phyloP scores from a whole-genome alignment of 345 rosid species.

The Lepidium didymum region DNA sequence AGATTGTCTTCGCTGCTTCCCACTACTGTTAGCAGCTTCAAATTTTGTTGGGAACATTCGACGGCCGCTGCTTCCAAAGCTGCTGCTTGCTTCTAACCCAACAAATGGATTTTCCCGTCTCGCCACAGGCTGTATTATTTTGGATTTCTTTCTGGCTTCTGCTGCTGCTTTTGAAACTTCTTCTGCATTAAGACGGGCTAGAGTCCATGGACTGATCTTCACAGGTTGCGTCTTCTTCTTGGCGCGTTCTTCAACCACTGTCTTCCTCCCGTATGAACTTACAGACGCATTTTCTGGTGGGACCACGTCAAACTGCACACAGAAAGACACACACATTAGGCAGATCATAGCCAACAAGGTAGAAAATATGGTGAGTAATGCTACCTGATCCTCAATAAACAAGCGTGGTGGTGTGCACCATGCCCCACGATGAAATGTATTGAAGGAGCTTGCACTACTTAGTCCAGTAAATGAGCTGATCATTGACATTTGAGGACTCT shows the following conservation, averaged over 20 bases:
- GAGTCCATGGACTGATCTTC: constrained; percentile 92
- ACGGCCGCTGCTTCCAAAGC: constrained; percentile 76
- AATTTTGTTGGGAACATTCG: constrained; percentile 58
- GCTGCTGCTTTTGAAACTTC: constrained; percentile 95
- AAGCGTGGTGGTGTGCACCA: constrained; percentile 98
- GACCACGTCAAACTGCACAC: constrained; percentile 87
- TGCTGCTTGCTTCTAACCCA: constrained; percentile 48
- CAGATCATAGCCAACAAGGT: background rate
- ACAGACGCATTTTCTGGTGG: constrained; percentile 95
- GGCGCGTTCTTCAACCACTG: constrained; percentile 47
- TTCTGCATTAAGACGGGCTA: constrained; percentile 87
- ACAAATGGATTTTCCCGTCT: constrained; percentile 46
- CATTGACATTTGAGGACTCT: constrained; percentile 94
- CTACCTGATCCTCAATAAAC: constrained; percentile 97
- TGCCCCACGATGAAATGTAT: constrained; percentile 87
- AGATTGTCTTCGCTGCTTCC: constrained; percentile 43
- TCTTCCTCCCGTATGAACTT: constrained; percentile 84
- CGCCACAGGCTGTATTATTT: constrained; percentile 72
- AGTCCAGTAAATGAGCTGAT: constrained; percentile 92
- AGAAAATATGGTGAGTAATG: background rate
- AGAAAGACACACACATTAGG: constrained; percentile 1
- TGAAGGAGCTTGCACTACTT: constrained; percentile 95
- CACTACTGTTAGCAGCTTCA: constrained; percentile 35
- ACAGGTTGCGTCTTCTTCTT: constrained; percentile 71
- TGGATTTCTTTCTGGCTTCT: constrained; percentile 88